phyloP scores from a whole-genome alignment of 768 basidiomycete genomes.

The Tulasnella sp. region DNA sequence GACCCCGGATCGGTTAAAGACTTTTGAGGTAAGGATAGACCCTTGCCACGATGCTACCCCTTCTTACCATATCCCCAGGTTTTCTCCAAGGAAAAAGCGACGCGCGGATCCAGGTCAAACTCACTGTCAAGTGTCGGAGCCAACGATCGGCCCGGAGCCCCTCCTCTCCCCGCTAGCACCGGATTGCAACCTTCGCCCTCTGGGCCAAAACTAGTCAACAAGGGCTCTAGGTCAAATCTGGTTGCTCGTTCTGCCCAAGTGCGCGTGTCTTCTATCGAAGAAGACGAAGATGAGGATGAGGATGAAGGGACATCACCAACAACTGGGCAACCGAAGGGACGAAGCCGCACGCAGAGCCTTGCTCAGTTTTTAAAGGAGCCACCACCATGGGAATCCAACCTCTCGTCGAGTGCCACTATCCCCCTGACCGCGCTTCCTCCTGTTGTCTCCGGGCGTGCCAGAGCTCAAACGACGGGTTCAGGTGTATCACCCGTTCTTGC shows the following conservation, averaged over 20 bases:
- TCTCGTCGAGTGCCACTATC: not conserved
- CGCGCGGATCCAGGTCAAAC: slow-evolving; percentile 3
- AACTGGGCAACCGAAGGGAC: not conserved
- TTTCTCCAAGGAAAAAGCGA: slow-evolving; percentile 17
- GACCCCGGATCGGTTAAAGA: slow-evolving; percentile 85
- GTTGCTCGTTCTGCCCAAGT: slow-evolving; percentile 3
- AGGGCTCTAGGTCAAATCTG: slow-evolving; percentile 6
- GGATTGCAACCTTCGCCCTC: slow-evolving; percentile 4
- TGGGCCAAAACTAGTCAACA: not conserved
- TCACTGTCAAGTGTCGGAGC: not conserved
- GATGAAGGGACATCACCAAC: not conserved
- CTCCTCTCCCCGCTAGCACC: too few species aligned
- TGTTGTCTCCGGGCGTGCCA: not conserved
- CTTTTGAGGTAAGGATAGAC: slow-evolving; percentile 65
- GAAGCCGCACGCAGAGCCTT: not conserved
- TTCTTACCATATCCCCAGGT: slow-evolving; percentile 11
- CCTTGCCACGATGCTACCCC: not conserved
- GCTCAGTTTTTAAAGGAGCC: slow-evolving; percentile 10
- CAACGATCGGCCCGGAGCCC: too few species aligned
- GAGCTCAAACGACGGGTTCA: slow-evolving; percentile 5
- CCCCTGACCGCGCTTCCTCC: not conserved
- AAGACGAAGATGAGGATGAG: slow-evolving; percentile 9
- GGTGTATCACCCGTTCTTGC: not conserved
- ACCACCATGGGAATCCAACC: not conserved
- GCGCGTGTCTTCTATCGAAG: slow-evolving; percentile 5